Base-by-base conservation (phyloP, 2,329 filamentous ascomycete species). In the Aspergillus calidoustus region DNA sequence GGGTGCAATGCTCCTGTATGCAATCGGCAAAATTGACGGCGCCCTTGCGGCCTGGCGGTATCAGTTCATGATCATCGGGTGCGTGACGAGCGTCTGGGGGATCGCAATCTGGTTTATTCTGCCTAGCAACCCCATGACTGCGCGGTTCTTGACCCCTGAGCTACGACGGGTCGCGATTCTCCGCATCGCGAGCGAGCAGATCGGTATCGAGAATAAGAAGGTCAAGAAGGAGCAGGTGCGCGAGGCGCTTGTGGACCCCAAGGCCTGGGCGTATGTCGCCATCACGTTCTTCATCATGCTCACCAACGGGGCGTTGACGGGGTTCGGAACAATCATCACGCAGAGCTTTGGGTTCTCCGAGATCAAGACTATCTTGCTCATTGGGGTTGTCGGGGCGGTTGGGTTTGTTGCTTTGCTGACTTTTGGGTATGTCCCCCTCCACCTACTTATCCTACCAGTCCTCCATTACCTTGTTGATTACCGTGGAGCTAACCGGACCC, bases 191-290 rank as follows among this genome's bases (percentile, higher is more conserved):
- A 25, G 8, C 3, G 48, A 51, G 25, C 48, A 51, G 25, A 25
- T 51, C 3, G 62, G 60, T 1, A 55, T 64, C 15, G 49, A 62
- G 23, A 60, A 59, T 17, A 57, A 62, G 11, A 53, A 60, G 15
- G 57, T 61, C 43, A 63, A 65, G 43, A 50, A 28, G 25, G 41
- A 44, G 4, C 63, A 65, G 31, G 53, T 59, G 28, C 3, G n/a
- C n/a, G 63, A 62, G 38, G 53, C 60, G 5, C 17, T 63, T 15
- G 22, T 13, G 63, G 63, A 61, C 41, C 46, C 53, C 19, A 62
- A 58, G 38, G 30, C 54, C 2, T 63, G 57, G 60, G 19, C 48
- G 19, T 51, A 51, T 51, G 48, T 51, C 1, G 25, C n/a, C 13
- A 15, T 41, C 13, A 41, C 34, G 34, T 41, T 41, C 11, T 41